phyloP scores from a whole-genome alignment of 208 protist species.

The Crithidia fasciculata region DNA sequence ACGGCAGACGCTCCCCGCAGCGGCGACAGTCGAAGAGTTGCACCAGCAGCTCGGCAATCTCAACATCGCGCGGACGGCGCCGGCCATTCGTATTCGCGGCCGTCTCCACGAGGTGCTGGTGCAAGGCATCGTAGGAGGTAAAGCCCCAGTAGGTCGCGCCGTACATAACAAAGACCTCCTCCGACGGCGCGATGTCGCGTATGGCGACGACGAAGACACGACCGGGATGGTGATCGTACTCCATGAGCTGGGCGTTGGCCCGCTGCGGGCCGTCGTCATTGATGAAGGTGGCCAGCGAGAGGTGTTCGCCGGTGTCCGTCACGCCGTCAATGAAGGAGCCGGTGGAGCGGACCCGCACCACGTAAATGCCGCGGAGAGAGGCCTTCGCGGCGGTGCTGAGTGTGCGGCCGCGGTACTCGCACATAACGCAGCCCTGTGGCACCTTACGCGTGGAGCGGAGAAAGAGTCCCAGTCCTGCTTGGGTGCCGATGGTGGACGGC shows the following conservation, averaged over 20 bases:
- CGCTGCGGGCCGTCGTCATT: slow-evolving; percentile 78
- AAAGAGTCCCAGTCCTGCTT: slow-evolving; percentile 81
- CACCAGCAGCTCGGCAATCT: slow-evolving; percentile 13
- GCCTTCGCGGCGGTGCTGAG: slow-evolving; percentile 35
- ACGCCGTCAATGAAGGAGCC: slow-evolving; percentile 78
- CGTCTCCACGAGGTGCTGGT: slow-evolving; percentile 7
- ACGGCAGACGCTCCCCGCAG: slow-evolving; percentile 61
- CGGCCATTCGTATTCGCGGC: neutral
- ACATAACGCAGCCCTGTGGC: slow-evolving; percentile 77
- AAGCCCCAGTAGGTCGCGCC: slow-evolving; percentile 89
- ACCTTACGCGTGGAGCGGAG: slow-evolving; percentile 65
- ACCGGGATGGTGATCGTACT: slow-evolving; percentile 75
- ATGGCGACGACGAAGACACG: slow-evolving; percentile 84
- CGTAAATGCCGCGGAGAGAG: slow-evolving; percentile 54
- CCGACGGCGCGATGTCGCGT: slow-evolving; percentile 71
- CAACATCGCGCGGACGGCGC: slow-evolving; percentile 3
- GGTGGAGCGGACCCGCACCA: slow-evolving; percentile 74
- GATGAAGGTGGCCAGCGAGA: slow-evolving; percentile 89
- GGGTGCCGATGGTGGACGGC: slow-evolving; percentile 57
- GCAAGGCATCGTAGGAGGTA: slow-evolving; percentile 73
- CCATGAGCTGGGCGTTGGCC: slow-evolving; percentile 83
- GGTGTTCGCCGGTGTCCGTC: slow-evolving; percentile 55
- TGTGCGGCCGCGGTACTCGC: slow-evolving; percentile 77
- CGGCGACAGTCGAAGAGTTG: slow-evolving; percentile 50
- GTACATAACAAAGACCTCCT: slow-evolving; percentile 88